These are phyloP conservation scores for Erodium texanum DNA, from an alignment of 441 rosid species.

Conservation along the genomic window DNA sequence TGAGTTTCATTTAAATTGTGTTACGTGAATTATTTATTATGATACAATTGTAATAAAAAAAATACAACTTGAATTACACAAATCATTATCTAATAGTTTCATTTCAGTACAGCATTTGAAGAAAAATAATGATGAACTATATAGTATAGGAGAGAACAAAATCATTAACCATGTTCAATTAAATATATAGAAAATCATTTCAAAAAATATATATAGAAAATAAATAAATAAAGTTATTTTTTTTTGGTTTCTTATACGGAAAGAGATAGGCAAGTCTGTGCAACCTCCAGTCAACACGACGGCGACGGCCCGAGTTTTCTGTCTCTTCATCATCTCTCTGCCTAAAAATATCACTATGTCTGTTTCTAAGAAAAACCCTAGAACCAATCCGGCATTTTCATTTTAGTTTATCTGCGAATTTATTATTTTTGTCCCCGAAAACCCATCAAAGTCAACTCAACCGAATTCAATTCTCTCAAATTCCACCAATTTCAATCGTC, in stretches of 20 bases:
- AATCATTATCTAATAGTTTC: too few relatives aligned
- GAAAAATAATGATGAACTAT: too few relatives aligned
- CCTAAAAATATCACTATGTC: neutral
- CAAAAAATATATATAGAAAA: too few relatives aligned
- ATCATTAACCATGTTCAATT: too few relatives aligned
- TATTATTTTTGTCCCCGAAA: neutral
- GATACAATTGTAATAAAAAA: neutral
- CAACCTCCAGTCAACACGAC: slow-evolving; percentile 36
- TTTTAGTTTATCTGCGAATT: neutral
- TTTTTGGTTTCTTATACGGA: too few relatives aligned
- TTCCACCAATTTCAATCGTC: neutral
- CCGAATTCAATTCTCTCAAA: neutral
- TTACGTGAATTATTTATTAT: neutral
- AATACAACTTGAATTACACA: neutral
- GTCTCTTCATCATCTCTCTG: neutral
- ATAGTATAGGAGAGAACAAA: too few relatives aligned
- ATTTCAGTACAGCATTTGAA: too few relatives aligned
- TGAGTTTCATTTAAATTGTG: neutral
- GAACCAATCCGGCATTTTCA: neutral
- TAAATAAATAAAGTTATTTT: too few relatives aligned
- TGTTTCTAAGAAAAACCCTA: slow-evolving; percentile 38
- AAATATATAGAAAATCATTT: too few relatives aligned
- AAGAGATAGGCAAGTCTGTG: too few relatives aligned
- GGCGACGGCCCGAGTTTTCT: slow-evolving; percentile 20
- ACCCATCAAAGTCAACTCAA: neutral